Base-by-base conservation (phyloP, 805 yeast species). In the Metschnikowia lunata region DNA sequence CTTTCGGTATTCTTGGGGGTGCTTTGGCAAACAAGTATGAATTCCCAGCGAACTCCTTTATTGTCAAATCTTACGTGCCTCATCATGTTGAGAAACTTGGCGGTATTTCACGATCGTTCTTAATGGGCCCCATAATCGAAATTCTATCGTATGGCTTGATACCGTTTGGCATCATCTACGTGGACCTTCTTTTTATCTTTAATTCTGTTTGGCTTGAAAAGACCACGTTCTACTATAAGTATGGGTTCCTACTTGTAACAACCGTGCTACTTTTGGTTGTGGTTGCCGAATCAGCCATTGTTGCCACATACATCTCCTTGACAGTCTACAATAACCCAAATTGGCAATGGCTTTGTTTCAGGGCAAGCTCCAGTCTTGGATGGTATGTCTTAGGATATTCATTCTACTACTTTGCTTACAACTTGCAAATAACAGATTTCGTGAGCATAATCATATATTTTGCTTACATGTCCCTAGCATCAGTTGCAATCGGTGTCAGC, bases 311-410 rank as follows among this genome's bases (percentile, higher is more conserved):
- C 57, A 58, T 84, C 35, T 74, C 83, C 36, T 69, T 88, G 55
- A 60, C 70, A 1, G 71, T 72, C 18, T 67, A 76, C 52, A 78
- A 75, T 40, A 76, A 78, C 57, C 76, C 78, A 39, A 67, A 74
- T 52, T 89, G 96, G 96, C 87, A 86, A 59, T 88, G 96, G 96
- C 73, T 82, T 52, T 71, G 88, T 10, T 88, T 87, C 62, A 61
- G 79, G 42, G 78, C 82, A 27, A 87, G 95, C 5, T 59, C 71
- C 4, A 80, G 90, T 45, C 76, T 86, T 38, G 88, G 88, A 28
- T 71, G 83, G 72, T 87, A 84, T 64, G 72, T 88, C 46, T 79
- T 79, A 51, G 61, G 71, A 8, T 88, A 85, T 60, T 77, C 91
- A 6, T 56, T 83, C 15, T 85, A 83, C 58, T 87, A 88, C 60